phyloP scores from a whole-genome alignment of 805 yeast species.

The Wickerhamiella vanderwaltii region DNA sequence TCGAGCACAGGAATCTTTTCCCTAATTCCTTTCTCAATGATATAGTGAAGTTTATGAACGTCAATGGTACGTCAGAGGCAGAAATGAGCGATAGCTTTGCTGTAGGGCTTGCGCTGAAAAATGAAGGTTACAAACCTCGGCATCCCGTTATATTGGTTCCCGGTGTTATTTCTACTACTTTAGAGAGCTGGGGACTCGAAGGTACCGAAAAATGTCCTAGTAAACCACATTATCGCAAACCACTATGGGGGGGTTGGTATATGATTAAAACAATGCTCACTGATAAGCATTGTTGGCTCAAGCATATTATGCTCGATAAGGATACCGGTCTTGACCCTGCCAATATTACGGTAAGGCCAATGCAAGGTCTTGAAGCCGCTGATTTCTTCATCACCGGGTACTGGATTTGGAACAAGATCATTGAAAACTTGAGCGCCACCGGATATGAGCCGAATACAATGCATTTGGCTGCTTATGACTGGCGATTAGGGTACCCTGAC shows the following conservation, averaged over 20 bases:
- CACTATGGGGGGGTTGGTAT: constrained; percentile 94
- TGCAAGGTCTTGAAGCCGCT: constrained; percentile 93
- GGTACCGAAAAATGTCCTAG: constrained; percentile 74
- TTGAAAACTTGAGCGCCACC: constrained; percentile 87
- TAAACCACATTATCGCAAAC: constrained; percentile 71
- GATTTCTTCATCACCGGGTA: constrained; percentile 95
- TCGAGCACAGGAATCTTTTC: constrained; percentile 39
- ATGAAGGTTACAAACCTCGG: constrained; percentile 39
- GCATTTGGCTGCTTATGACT: constrained; percentile 88
- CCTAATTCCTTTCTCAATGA: constrained; percentile 54
- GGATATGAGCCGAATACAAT: constrained; percentile 89
- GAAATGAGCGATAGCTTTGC: constrained; percentile 67
- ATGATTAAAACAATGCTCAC: constrained; percentile 87
- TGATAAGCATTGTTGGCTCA: constrained; percentile 88
- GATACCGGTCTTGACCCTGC: constrained; percentile 91
- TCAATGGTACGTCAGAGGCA: constrained; percentile 37
- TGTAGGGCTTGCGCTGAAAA: constrained; percentile 61
- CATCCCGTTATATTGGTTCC: constrained; percentile 88
- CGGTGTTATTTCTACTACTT: constrained; percentile 89
- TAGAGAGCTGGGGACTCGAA: constrained; percentile 82
- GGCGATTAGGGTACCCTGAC: constrained; percentile 87
- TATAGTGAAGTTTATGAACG: constrained; percentile 27
- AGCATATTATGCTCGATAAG: constrained; percentile 79
- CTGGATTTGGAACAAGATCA: constrained; percentile 95
- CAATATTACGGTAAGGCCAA: constrained; percentile 67